Conservation (phyloP, 192 early-diverging fungal species). For the Geranomyces michiganensis region DNA sequence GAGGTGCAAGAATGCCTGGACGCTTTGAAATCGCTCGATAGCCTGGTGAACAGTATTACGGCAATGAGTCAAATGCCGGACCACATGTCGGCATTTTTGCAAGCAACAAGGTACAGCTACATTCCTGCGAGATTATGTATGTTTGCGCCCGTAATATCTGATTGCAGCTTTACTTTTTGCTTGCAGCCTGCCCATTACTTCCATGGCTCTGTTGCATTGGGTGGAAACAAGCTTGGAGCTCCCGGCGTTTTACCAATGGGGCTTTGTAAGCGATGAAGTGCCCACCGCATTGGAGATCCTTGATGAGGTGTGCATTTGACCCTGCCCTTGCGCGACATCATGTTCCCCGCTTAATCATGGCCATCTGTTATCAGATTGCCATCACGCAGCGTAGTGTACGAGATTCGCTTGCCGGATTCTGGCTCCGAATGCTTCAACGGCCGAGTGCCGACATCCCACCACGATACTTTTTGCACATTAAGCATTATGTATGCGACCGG, state of each 20-base stretch:
- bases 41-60: not conserved
- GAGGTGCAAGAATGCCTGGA: not conserved
- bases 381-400: not conserved
- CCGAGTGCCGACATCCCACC: not conserved
- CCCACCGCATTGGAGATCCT: not conserved
- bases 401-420: not conserved
- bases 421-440: not conserved
- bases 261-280: not conserved
- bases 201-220: slow-evolving; percentile 1
- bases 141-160: not conserved
- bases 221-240: not conserved
- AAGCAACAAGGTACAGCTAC: not conserved
- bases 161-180: no score
- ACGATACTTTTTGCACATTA: not conserved
- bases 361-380: not conserved
- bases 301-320: not conserved
- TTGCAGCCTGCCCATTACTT: not conserved
- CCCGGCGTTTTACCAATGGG: not conserved
- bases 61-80: not conserved
- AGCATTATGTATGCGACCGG: not conserved
- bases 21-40: not conserved
- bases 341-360: not conserved
- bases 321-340: no score
- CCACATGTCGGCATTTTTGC: slow-evolving; percentile 7
- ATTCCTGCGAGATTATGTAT: not conserved